Evolutionary conservation across 1,284 basidiomycete species (phyloP), one percentile per base, ranked within the genome.

Genomic region (Ceratobasidium sp.): DNA sequence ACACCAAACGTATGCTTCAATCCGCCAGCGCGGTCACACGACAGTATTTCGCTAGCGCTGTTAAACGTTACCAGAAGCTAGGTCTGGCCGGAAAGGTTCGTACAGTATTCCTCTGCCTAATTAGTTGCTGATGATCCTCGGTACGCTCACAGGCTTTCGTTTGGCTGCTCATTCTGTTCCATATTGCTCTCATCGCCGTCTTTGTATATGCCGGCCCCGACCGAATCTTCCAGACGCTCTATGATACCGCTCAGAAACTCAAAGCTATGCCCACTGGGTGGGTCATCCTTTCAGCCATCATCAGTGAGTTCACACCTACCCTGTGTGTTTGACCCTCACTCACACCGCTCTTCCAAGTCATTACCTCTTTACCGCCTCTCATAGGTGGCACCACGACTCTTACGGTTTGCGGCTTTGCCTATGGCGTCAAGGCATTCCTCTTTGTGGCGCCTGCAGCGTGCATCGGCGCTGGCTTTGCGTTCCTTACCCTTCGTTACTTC

Each of bases 371-470:
- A 81, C 94, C 94, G n/a, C 94, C 94, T 5, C 84, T 93, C 79
- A 88, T 93, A 77, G 94, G 94, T 0, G 92, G 94, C 82, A 91
- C 91, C 0, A 93, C 92, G 0, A 81, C 85, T 75, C 82, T 87
- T 42, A 91, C 91, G 10, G 84, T 96, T 1, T 93, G 91, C 81
- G 94, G 94, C 0, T 96, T 95, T 83, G 92, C 93, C 0, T 96
- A 94, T 81, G 94, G 94, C 69, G 87, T 94, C 85, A 88, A 89
- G 77, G 93, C 93, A 0, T 92, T 94, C 82, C 87, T 87, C 78
- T 88, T 95, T 75, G 90, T 91, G 6, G 88, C 89, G 0, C 83
- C 86, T 6, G 90, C 88, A 17, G 92, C 93, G 23, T 79, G 94
- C 28, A 77, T 90, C 2, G 94, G 93, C n/a, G 90, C 93, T 7